Percentiles rank a stretch among this genome's conserved stretches.
phyloP scores from a whole-genome alignment of 257 asterid genomes.

The Solanum sejunctum region DNA sequence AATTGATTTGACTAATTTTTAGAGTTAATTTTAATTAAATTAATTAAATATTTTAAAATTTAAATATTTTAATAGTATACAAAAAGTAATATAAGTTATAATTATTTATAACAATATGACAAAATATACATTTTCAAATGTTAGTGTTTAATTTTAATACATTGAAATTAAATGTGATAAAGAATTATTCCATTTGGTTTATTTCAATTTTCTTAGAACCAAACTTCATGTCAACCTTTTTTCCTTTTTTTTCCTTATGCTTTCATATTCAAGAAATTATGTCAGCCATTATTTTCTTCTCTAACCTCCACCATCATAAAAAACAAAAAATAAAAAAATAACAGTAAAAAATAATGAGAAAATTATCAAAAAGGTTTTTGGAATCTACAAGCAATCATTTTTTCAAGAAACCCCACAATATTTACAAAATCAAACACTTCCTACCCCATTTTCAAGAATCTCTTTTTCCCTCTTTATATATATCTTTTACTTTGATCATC shows the following conservation, averaged over 20 bases:
- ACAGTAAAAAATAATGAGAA: background rate
- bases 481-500: background rate
- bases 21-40: too few relatives aligned
- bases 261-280: constrained; percentile 12
- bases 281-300: constrained; percentile 35
- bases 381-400: constrained; percentile 27
- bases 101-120: too few relatives aligned
- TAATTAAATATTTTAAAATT: too few relatives aligned
- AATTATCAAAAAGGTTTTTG: background rate
- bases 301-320: constrained; percentile 26
- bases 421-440: constrained; percentile 28
- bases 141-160: too few relatives aligned
- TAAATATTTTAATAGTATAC: too few relatives aligned
- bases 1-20: too few relatives aligned
- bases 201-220: background rate
- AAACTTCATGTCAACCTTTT: too few relatives aligned
- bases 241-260: too few relatives aligned
- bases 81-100: too few relatives aligned
- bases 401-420: constrained; percentile 30
- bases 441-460: constrained; percentile 28
- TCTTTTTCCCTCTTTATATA: background rate
- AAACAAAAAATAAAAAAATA: background rate
- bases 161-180: background rate
- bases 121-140: too few relatives aligned
- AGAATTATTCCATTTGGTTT: constrained; percentile 1